phyloP scores from a whole-genome alignment of 164 flowering plant genomes.

The Euptelea pleiosperma region DNA sequence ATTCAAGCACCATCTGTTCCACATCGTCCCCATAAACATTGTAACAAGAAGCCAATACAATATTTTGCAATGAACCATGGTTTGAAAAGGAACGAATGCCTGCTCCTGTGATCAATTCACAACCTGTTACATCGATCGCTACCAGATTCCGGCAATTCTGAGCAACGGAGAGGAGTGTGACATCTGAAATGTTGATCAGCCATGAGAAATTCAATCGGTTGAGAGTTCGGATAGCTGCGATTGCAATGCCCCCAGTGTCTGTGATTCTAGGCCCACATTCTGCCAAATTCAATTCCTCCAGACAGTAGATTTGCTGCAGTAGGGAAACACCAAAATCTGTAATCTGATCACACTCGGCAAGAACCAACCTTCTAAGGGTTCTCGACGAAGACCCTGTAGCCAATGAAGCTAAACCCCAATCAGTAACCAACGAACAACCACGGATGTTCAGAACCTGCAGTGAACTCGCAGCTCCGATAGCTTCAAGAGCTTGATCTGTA shows the following conservation, averaged over 20 bases:
- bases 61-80: conserved; percentile 8
- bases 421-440: conserved; percentile 16
- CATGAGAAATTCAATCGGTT: conserved; percentile 12
- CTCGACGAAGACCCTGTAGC: conserved; percentile 16
- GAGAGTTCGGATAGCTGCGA: conserved; percentile 4
- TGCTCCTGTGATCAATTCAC: conserved; percentile 12
- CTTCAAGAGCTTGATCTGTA: conserved; percentile 18
- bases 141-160: conserved; percentile 11
- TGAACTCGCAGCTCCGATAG: conserved; percentile 8
- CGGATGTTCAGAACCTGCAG: conserved; percentile 16
- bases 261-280: conserved; percentile 20
- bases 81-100: conserved; percentile 12
- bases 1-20: conserved; percentile 14
- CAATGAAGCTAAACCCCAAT: conserved; percentile 14
- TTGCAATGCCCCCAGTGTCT: conserved; percentile 11
- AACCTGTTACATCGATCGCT: conserved; percentile 8
- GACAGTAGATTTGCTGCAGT: conserved; percentile 9
- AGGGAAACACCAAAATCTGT: conserved; percentile 15
- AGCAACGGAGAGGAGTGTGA: conserved; percentile 9
- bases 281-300: conserved; percentile 16
- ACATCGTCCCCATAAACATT: conserved; percentile 7
- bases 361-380: conserved; percentile 10
- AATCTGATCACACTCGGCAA: conserved; percentile 16
- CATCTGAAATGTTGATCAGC: conserved; percentile 14
- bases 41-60: conserved; percentile 12